A percentile compares a stretch with the other conserved stretches of the same genome.
Evolutionary conservation across 768 basidiomycete species (phyloP).

Genomic region (Xerocomellus intermedius): DNA sequence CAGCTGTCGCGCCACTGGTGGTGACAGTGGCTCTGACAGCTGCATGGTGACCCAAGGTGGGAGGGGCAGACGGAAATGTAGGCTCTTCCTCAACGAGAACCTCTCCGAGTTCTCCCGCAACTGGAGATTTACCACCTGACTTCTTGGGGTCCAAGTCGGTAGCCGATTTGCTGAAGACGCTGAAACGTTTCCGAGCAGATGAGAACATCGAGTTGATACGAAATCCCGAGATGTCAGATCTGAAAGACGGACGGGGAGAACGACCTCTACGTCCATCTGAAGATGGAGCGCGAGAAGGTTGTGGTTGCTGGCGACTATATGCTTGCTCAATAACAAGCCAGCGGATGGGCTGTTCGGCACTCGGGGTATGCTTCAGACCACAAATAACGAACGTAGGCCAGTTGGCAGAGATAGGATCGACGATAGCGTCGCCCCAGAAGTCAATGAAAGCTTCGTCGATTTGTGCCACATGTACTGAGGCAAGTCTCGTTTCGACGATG

Average conservation of each 20-base stretch:
- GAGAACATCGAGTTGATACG: slow-evolving; percentile 42
- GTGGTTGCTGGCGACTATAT: slow-evolving; percentile 41
- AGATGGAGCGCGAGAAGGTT: slow-evolving; percentile 27
- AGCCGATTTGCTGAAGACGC: slow-evolving; percentile 46
- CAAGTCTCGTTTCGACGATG: slow-evolving; percentile 39
- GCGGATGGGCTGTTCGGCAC: slow-evolving; percentile 35
- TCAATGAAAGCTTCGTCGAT: slow-evolving; percentile 82
- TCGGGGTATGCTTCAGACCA: slow-evolving; percentile 49
- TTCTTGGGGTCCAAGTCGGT: slow-evolving; percentile 24
- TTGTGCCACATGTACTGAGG: slow-evolving; percentile 42
- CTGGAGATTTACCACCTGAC: slow-evolving; percentile 36
- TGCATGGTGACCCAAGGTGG: slow-evolving; percentile 30
- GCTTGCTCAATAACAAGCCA: slow-evolving; percentile 74
- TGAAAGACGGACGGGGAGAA: slow-evolving; percentile 45
- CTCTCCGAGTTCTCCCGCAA: slow-evolving; percentile 72
- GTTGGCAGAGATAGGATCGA: slow-evolving; percentile 60
- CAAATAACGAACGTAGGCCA: slow-evolving; percentile 75
- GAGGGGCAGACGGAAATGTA: slow-evolving; percentile 11
- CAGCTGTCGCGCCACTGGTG: slow-evolving; percentile 21
- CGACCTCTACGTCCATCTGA: slow-evolving; percentile 31
- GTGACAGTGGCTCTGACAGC: slow-evolving; percentile 21
- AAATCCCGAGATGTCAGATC: slow-evolving; percentile 41
- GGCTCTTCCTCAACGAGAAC: slow-evolving; percentile 54
- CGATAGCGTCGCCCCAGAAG: slow-evolving; percentile 74
- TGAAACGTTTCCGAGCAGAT: slow-evolving; percentile 61